phyloP scores from a whole-genome alignment of 2,329 filamentous ascomycete species.

The Ceratocystis smalleyi region DNA sequence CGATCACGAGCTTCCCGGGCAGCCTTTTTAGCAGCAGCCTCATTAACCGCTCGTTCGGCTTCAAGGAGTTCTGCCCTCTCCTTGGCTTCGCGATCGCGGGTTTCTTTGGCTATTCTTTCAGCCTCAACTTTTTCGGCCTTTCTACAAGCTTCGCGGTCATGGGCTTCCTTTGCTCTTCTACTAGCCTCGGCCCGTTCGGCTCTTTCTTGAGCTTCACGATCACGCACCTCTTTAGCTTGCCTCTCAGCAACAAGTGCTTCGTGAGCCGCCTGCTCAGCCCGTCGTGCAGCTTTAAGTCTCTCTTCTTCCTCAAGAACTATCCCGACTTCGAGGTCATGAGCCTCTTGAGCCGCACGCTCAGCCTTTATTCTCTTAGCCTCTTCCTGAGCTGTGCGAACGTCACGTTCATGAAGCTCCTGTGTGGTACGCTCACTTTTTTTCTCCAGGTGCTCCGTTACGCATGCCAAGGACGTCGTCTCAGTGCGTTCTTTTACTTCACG shows the following conservation, averaged over 20 bases:
- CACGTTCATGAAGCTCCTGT: background rate
- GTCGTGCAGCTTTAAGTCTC: background rate
- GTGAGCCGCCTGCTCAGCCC: background rate
- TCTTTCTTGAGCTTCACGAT: background rate
- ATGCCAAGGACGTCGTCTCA: background rate
- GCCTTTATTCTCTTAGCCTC: background rate
- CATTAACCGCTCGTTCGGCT: background rate
- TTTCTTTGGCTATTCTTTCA: background rate
- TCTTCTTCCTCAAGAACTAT: background rate
- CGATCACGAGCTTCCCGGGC: conserved; percentile 28
- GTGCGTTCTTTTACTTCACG: background rate
- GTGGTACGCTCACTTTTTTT: background rate
- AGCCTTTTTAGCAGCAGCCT: background rate
- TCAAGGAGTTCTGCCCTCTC: background rate
- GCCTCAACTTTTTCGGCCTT: background rate
- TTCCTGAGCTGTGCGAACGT: background rate
- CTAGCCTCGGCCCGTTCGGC: background rate
- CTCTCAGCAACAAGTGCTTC: background rate
- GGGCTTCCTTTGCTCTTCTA: background rate
- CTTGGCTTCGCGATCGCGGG: background rate
- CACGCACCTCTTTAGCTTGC: background rate
- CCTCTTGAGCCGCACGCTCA: background rate
- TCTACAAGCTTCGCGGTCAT: background rate
- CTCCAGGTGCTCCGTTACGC: background rate
- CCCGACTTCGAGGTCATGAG: background rate